Conservation (phyloP, 164 flowering plant genomes). For the Stephania cephalantha region DNA sequence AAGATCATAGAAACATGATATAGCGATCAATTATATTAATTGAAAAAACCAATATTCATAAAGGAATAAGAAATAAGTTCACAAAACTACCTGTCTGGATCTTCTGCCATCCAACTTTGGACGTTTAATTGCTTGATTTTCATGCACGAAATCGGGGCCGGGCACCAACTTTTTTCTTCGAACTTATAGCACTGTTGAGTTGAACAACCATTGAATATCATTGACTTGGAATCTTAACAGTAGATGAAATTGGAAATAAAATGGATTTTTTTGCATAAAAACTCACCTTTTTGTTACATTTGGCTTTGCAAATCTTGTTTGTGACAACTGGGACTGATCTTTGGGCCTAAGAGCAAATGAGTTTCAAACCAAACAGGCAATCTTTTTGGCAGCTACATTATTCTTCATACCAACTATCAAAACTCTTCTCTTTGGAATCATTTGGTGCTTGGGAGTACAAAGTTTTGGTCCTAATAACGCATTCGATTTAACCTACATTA, state of each 20-base stretch:
- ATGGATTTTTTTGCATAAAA: background rate
- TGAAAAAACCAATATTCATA: background rate
- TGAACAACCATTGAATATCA: background rate
- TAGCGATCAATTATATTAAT: background rate
- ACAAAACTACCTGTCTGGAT: constrained; percentile 63
- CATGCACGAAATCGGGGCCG: constrained; percentile 52
- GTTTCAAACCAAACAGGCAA: constrained; percentile 44
- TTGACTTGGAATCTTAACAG: background rate
- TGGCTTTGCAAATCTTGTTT: constrained; percentile 34
- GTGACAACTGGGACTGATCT: constrained; percentile 35
- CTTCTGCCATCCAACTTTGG: constrained; percentile 86
- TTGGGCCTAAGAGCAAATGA: constrained; percentile 53
- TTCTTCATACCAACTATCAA: constrained; percentile 27
- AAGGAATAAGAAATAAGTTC: background rate
- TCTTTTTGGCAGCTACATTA: constrained; percentile 44
- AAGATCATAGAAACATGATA: background rate
- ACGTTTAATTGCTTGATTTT: constrained; percentile 87
- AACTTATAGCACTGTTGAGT: constrained; percentile 28
- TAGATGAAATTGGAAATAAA: background rate
- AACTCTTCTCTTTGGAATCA: constrained; percentile 19
- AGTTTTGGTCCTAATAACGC: constrained; percentile 24
- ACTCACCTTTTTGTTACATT: constrained; percentile 39
- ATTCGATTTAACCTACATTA: constrained; percentile 38
- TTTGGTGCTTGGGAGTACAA: constrained; percentile 56
- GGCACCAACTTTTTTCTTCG: constrained; percentile 26